Conservation (phyloP, 306 rosid species). For the Crotalaria pallida region DNA sequence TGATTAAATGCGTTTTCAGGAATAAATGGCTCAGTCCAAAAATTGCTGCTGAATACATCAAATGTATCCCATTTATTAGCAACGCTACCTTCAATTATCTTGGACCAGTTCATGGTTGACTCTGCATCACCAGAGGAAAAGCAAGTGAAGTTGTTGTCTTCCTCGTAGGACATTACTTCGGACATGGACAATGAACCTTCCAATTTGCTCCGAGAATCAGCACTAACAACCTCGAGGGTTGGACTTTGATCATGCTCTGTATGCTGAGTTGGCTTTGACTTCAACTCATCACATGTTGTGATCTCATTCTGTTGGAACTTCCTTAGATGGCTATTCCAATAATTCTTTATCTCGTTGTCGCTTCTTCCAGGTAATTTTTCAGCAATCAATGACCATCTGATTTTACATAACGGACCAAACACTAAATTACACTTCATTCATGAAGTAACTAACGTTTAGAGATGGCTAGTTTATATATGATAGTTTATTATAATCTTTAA, state of each 20-base stretch:
- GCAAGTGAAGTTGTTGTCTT: constrained; percentile 7
- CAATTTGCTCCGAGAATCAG: constrained; percentile 14
- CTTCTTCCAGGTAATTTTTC: constrained; percentile 58
- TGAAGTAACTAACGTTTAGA: too few relatives aligned
- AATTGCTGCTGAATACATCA: constrained; percentile 25
- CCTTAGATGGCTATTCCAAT: constrained; percentile 63
- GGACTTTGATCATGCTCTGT: neutral
- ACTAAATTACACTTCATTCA: neutral
- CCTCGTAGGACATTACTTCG: constrained; percentile 12
- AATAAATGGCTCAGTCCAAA: constrained; percentile 63
- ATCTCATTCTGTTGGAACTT: constrained; percentile 8
- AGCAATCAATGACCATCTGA: constrained; percentile 70
- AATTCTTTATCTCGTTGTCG: constrained; percentile 65
- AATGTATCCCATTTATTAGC: constrained; percentile 15
- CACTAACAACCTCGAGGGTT: neutral
- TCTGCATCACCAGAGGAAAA: constrained; percentile 13
- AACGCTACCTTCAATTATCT: constrained; percentile 14
- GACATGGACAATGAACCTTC: constrained; percentile 38
- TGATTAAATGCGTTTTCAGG: constrained; percentile 20
- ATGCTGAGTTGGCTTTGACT: neutral
- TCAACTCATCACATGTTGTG: neutral
- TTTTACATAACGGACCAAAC: neutral
- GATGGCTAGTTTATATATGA: too few relatives aligned
- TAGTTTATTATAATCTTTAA: too few relatives aligned
- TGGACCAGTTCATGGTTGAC: neutral